phyloP scores from a whole-genome alignment of 805 yeast species.

The Diddensiella caesifluorescens region DNA sequence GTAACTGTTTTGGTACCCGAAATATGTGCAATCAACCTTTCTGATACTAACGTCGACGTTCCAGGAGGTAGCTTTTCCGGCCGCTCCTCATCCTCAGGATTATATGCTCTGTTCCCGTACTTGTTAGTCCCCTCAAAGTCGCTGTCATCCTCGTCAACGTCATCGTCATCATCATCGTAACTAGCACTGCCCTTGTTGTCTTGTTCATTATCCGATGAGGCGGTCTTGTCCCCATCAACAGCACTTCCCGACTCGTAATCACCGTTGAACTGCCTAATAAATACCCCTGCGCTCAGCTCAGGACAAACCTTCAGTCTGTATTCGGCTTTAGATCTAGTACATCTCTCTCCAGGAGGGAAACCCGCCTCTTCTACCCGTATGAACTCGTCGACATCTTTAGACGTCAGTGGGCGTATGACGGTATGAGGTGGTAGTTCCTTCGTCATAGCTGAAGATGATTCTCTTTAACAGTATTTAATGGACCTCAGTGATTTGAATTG shows the following conservation, averaged over 20 bases:
- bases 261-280: constrained; percentile 60
- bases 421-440: constrained; percentile 47
- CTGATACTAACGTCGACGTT: constrained; percentile 33
- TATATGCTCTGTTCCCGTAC: constrained; percentile 6
- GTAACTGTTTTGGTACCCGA: constrained; percentile 62
- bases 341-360: constrained; percentile 67
- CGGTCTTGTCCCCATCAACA: constrained; percentile 15
- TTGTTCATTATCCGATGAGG: constrained; percentile 13
- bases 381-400: constrained; percentile 65
- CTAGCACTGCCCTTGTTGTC: constrained; percentile 23
- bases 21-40: constrained; percentile 72
- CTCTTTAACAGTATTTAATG: too few species aligned
- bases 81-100: constrained; percentile 10
- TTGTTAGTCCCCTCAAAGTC: constrained; percentile 27
- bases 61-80: constrained; percentile 18
- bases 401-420: constrained; percentile 69
- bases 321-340: constrained; percentile 52
- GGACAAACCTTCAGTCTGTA: constrained; percentile 82
- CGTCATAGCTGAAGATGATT: too few species aligned
- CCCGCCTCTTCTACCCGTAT: constrained; percentile 58
- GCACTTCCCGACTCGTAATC: constrained; percentile 16
- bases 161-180: constrained; percentile 30
- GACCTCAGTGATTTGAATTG: too few species aligned
- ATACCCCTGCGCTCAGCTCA: constrained; percentile 84
- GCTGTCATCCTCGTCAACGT: constrained; percentile 27